Conservation (phyloP, 148 eudicot genomes). For the Fallopia convolvulus region DNA sequence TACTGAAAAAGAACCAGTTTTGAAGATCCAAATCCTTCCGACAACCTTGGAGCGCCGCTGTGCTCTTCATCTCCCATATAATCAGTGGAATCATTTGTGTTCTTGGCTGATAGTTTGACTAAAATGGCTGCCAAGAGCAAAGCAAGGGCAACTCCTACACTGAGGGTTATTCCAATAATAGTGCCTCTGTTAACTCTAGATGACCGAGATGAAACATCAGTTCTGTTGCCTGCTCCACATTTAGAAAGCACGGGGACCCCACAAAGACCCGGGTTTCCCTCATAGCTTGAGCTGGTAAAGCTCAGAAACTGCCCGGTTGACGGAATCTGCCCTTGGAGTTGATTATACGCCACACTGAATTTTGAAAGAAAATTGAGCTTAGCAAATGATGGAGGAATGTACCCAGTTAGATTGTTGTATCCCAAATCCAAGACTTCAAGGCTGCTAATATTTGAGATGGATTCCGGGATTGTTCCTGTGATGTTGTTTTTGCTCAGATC, state of each 20-base stretch:
- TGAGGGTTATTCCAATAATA: conserved; percentile 55
- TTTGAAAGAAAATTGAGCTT: conserved; percentile 71
- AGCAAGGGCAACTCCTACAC: conserved; percentile 55
- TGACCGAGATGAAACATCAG: conserved; percentile 16
- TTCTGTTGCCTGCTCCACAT: conserved; percentile 19
- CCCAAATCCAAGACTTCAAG: conserved; percentile 75
- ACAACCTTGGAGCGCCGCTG: conserved; percentile 31
- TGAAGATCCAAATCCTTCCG: conserved; percentile 42
- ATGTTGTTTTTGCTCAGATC: conserved; percentile 74
- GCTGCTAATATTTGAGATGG: conserved; percentile 59
- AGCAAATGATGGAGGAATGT: conserved; percentile 58
- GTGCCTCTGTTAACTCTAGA: conserved; percentile 30
- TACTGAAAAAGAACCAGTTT: conserved; percentile 70
- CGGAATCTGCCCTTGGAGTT: conserved; percentile 63
- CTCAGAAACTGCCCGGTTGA: conserved; percentile 58
- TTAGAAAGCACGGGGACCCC: conserved; percentile 41
- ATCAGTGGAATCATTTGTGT: conserved; percentile 19
- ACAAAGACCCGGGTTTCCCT: conserved; percentile 80
- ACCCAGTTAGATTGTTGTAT: conserved; percentile 55
- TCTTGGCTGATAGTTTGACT: conserved; percentile 40
- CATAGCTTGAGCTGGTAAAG: conserved; percentile 76
- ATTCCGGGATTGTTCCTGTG: conserved; percentile 59
- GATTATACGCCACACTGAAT: conserved; percentile 76
- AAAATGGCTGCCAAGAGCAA: conserved; percentile 48
- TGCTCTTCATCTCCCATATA: conserved; percentile 43